Percentiles rank a stretch among this genome's conserved stretches.
phyloP scores from a whole-genome alignment of 2,329 filamentous ascomycete species.

The Aspergillus japonicus region DNA sequence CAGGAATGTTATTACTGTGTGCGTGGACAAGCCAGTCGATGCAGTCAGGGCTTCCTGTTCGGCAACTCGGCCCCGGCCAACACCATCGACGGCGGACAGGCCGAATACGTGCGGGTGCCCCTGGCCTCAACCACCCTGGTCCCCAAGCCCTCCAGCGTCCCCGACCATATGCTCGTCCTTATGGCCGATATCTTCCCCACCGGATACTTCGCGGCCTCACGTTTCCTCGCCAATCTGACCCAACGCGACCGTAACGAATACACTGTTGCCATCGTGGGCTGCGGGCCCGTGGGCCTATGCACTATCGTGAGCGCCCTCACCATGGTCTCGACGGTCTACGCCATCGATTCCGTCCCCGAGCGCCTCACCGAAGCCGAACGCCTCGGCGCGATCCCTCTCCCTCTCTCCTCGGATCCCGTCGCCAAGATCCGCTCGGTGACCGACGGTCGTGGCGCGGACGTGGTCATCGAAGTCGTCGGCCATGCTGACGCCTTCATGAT shows the following conservation, averaged over 20 bases:
- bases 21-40: constrained; percentile 71
- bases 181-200: constrained; percentile 60
- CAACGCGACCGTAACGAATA: constrained; percentile 42
- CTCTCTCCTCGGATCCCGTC: constrained; percentile 66
- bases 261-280: constrained; percentile 71
- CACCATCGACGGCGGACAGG: constrained; percentile 71
- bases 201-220: constrained; percentile 73
- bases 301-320: constrained; percentile 73
- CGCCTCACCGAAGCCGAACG: constrained; percentile 68
- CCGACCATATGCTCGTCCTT: constrained; percentile 71
- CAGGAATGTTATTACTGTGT: constrained; percentile 80
- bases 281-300: constrained; percentile 79
- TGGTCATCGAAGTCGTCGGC: constrained; percentile 76
- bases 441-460: constrained; percentile 76
- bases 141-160: constrained; percentile 65
- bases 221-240: constrained; percentile 64
- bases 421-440: constrained; percentile 65
- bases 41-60: constrained; percentile 66
- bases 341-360: constrained; percentile 72
- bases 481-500: constrained; percentile 65
- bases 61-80: constrained; percentile 52
- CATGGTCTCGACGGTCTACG: constrained; percentile 70
- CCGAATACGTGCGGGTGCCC: constrained; percentile 77
- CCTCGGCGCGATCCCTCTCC: constrained; percentile 76
- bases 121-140: constrained; percentile 75